phyloP scores from a whole-genome alignment of 345 rosid species.

The Crucihimalaya himalaica region DNA sequence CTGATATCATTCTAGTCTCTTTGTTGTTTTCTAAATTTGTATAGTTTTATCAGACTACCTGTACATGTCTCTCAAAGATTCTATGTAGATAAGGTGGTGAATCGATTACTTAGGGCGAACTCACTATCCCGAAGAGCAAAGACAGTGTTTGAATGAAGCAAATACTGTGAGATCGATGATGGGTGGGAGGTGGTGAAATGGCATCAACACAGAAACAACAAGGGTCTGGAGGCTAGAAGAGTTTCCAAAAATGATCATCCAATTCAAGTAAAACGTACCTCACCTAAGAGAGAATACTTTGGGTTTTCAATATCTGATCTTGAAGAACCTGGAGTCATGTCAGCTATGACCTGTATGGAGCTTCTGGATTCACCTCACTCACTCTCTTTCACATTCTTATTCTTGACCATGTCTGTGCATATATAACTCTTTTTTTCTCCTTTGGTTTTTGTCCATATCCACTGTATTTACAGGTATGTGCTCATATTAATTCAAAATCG shows the following conservation, averaged over 20 bases:
- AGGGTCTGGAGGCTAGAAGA: background rate
- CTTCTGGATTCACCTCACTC: too few species aligned
- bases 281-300: slow-evolving; percentile 39
- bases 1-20: slow-evolving; percentile 17
- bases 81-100: slow-evolving; percentile 13
- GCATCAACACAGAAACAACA: background rate
- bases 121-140: slow-evolving; percentile 45
- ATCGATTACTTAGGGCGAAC: too few species aligned
- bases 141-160: slow-evolving; percentile 44
- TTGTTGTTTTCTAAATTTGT: slow-evolving; percentile 2
- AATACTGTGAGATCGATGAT: background rate
- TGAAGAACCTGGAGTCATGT: too few species aligned
- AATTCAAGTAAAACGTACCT: too few species aligned
- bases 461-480: too few species aligned
- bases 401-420: too few species aligned
- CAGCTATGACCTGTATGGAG: too few species aligned
- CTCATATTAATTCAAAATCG: too few species aligned
- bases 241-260: slow-evolving; percentile 4
- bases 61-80: slow-evolving; percentile 35
- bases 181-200: background rate
- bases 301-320: too few species aligned
- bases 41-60: slow-evolving; percentile 23
- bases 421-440: too few species aligned
- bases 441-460: too few species aligned
- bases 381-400: too few species aligned